Conservation (phyloP, 2,329 filamentous ascomycete genomes). For the Alternaria tenuissima region DNA sequence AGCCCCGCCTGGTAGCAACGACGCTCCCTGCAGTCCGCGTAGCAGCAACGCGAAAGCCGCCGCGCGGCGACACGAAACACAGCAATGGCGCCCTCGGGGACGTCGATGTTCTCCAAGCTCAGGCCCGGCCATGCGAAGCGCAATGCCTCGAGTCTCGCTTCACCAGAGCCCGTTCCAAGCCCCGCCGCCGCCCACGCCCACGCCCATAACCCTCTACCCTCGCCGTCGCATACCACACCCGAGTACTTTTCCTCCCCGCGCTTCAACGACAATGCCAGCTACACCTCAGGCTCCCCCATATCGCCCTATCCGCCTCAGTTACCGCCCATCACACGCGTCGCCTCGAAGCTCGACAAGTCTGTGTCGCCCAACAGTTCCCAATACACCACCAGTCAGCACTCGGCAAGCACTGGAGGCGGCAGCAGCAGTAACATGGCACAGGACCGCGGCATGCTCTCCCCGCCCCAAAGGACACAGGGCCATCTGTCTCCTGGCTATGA, state of each 20-base stretch:
- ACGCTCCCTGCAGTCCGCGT: constrained; percentile 11
- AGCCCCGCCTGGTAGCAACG: constrained; percentile 7
- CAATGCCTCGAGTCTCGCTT: constrained; percentile 46
- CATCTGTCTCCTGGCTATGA: constrained; percentile 34
- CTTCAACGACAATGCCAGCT: constrained; percentile 39
- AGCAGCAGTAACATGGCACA: constrained; percentile 17
- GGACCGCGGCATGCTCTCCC: constrained; percentile 29
- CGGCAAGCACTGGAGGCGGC: constrained; percentile 15
- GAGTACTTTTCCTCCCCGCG: constrained; percentile 45
- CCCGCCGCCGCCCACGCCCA: constrained; percentile 36
- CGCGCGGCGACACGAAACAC: constrained; percentile 22
- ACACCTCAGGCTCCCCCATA: constrained; percentile 46
- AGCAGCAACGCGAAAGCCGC: constrained; percentile 27
- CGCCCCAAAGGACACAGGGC: constrained; percentile 26
- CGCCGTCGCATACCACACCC: constrained; percentile 36
- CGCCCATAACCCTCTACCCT: constrained; percentile 32
- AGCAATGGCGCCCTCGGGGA: constrained; percentile 51
- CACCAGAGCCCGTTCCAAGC: constrained; percentile 42
- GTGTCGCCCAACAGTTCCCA: constrained; percentile 21
- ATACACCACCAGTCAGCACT: constrained; percentile 19
- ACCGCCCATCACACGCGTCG: constrained; percentile 51
- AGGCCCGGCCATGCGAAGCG: constrained; percentile 51
- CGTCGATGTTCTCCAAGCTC: constrained; percentile 52
- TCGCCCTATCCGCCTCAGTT: constrained; percentile 50
- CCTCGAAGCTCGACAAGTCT: constrained; percentile 43